Conservation (phyloP, 768 basidiomycete species). For the Tephrocybe sp. region DNA sequence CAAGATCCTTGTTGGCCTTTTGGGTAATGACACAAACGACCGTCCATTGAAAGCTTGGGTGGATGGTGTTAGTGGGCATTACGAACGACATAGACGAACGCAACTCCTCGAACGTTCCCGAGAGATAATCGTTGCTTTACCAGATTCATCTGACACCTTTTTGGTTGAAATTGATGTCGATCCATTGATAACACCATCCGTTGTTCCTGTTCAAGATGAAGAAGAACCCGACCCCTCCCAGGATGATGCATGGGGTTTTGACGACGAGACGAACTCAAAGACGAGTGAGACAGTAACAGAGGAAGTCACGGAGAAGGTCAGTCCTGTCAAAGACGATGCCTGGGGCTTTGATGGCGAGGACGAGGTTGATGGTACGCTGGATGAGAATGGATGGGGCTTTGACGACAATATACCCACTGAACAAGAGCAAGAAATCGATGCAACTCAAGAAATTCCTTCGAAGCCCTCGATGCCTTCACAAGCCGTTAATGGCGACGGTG, state of each 20-base stretch:
- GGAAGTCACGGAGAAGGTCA: constrained; percentile 18
- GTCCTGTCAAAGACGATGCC: constrained; percentile 31
- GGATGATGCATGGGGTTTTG: constrained; percentile 50
- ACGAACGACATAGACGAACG: constrained; percentile 72
- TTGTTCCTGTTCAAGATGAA: constrained; percentile 27
- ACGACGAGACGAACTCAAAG: constrained; percentile 27
- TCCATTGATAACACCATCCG: constrained; percentile 28
- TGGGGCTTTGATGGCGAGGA: constrained; percentile 57
- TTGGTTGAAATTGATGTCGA: constrained; percentile 34
- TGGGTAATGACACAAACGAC: constrained; percentile 47
- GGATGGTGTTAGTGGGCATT: constrained; percentile 65
- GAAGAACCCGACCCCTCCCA: constrained; percentile 14
- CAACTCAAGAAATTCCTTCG: constrained; percentile 4
- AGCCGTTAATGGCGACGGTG: constrained; percentile 17
- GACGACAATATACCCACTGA: constrained; percentile 39
- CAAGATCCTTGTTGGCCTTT: constrained; percentile 43
- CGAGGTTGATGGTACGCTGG: constrained; percentile 28
- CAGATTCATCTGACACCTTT: constrained; percentile 39
- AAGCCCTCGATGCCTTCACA: constrained; percentile 8
- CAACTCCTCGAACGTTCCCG: constrained; percentile 65
- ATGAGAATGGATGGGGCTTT: constrained; percentile 50
- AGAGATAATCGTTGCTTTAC: constrained; percentile 44
- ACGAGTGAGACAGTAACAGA: not conserved
- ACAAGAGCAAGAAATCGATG: constrained; percentile 16
- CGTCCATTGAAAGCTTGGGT: constrained; percentile 66